Conservation (phyloP, 1,139 yeast species). For the Pichia sp. region DNA sequence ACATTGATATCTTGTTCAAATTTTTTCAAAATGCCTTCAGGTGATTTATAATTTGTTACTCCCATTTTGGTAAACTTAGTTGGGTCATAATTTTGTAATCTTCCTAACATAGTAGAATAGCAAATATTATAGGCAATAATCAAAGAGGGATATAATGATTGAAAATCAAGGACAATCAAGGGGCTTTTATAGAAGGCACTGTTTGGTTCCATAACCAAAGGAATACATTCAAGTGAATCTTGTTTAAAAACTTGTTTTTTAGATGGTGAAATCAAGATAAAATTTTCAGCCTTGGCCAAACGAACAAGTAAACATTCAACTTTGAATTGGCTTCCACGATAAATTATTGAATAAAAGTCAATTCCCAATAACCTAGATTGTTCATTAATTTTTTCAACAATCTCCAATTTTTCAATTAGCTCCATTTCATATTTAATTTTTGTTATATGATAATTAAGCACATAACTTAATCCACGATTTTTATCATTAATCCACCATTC, state of each 20-base stretch:
- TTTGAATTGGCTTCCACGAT: conserved; percentile 89
- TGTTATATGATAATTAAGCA: conserved; percentile 46
- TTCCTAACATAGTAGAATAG: conserved; percentile 79
- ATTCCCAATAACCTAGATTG: conserved; percentile 84
- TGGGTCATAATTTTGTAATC: conserved; percentile 47
- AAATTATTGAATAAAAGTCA: conserved; percentile 80
- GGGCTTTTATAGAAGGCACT: conserved; percentile 86
- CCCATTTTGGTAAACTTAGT: conserved; percentile 48
- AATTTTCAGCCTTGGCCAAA: conserved; percentile 69
- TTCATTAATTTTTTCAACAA: conserved; percentile 68
- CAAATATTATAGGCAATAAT: conserved; percentile 91
- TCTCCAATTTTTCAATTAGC: conserved; percentile 56
- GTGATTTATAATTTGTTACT: conserved; percentile 42
- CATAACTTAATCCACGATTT: conserved; percentile 31
- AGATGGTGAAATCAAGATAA: conserved; percentile 70
- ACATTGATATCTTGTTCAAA: conserved; percentile 51
- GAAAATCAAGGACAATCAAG: conserved; percentile 82
- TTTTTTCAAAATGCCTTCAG: conserved; percentile 50
- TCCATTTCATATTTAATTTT: conserved; percentile 45
- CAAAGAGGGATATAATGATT: conserved; percentile 87
- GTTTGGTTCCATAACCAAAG: conserved; percentile 88
- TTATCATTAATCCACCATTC: conserved; percentile 38
- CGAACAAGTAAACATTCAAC: conserved; percentile 80
- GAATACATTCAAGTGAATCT: conserved; percentile 81
- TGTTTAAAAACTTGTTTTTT: conserved; percentile 77